Evolutionary conservation across 306 rosid species (phyloP).

Genomic region (Cicer chorassanicum): DNA sequence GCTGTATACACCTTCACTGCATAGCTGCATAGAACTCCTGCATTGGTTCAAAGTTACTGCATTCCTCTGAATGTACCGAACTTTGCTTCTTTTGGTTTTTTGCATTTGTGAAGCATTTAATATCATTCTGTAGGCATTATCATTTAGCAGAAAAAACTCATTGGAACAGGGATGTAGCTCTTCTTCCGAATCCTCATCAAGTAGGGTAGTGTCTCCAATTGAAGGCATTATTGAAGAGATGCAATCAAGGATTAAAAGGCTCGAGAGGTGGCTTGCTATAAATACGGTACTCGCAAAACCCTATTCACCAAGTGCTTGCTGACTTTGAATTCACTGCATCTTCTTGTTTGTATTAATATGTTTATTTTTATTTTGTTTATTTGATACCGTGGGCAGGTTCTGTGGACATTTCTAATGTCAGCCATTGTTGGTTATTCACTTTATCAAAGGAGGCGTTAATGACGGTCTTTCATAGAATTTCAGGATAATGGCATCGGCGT

Average conservation of each 20-base stretch:
- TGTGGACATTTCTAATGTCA: constrained; percentile 96
- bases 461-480: constrained; percentile 38
- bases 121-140: constrained; percentile 32
- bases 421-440: constrained; percentile 95
- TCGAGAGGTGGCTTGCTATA: constrained; percentile 92
- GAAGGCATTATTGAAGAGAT: constrained; percentile 86
- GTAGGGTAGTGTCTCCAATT: constrained; percentile 68
- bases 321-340: constrained; percentile 21
- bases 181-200: constrained; percentile 84
- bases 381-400: constrained; percentile 61
- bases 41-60: constrained; percentile 22
- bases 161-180: constrained; percentile 73
- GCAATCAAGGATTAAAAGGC: constrained; percentile 93
- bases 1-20: constrained; percentile 10
- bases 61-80: background rate
- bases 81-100: background rate
- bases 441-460: constrained; percentile 82
- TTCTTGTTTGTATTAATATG: constrained; percentile 1
- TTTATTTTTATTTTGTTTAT: constrained; percentile 14
- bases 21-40: background rate
- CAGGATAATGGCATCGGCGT: constrained; percentile 35
- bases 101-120: constrained; percentile 22
- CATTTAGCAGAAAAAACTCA: constrained; percentile 37
- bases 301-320: constrained; percentile 8
- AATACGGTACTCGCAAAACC: constrained; percentile 67